These are phyloP conservation scores for Phlegmacium glaucopus DNA, from an alignment of 768 basidiomycete species.

Conservation along the genomic window DNA sequence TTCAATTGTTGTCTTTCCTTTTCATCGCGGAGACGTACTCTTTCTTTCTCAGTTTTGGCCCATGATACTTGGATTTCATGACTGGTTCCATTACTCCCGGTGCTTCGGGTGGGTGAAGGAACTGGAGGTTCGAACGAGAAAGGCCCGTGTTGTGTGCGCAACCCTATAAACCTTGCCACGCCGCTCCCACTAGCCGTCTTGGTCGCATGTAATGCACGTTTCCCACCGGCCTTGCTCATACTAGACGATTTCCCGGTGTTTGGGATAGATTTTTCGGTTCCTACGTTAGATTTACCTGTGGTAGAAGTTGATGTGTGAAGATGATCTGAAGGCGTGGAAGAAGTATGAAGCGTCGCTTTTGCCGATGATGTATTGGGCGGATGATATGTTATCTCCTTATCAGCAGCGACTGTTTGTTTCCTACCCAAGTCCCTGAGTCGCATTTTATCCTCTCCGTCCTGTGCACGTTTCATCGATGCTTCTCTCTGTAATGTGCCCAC, in stretches of 20 bases:
- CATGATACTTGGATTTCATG: conserved; percentile 21
- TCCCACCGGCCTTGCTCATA: conserved; percentile 52
- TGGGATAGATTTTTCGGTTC: conserved; percentile 8
- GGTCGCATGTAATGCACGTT: conserved; percentile 24
- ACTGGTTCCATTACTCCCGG: conserved; percentile 27
- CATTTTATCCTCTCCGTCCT: conserved; percentile 34
- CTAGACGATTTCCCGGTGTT: conserved; percentile 47
- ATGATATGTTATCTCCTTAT: too few species aligned
- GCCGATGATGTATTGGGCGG: too few species aligned
- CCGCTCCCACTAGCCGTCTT: conserved; percentile 25
- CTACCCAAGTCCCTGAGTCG: conserved; percentile 20
- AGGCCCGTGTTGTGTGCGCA: conserved; percentile 45
- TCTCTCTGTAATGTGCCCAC: conserved; percentile 43
- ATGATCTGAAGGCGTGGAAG: conserved; percentile 26
- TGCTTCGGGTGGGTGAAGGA: conserved; percentile 43
- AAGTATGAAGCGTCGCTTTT: too few species aligned
- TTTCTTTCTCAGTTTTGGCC: conserved; percentile 26
- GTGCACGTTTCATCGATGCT: conserved; percentile 34
- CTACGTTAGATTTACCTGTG: conserved; percentile 15
- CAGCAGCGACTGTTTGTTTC: conserved; percentile 6
- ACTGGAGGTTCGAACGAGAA: conserved; percentile 72
- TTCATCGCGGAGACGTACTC: conserved; percentile 23
- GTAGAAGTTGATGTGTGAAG: conserved; percentile 40
- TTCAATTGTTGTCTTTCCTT: conserved; percentile 25
- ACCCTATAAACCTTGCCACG: conserved; percentile 28